Base-by-base conservation (phyloP, 345 rosid species). In the Salix caprea region DNA sequence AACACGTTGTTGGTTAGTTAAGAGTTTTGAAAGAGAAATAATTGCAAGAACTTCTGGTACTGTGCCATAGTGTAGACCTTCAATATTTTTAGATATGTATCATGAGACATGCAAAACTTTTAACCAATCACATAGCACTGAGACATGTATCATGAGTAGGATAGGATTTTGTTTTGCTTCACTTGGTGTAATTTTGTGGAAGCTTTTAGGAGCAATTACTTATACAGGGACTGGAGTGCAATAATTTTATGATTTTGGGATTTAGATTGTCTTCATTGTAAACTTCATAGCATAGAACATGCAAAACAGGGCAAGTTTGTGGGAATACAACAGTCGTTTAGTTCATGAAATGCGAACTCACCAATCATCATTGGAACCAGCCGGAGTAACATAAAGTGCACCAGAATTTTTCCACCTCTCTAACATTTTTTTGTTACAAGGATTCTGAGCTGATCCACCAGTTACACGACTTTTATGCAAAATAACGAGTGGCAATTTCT, bases 351-450 rank as follows among this genome's bases (percentile, higher is more conserved):
- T 28, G 60, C 32, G 34, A 26, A 73, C 82, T 73, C 81, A 96
- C 99, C 99, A 96, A 82, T 96, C 99, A 86, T 96, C 99, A 79
- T 96, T 94, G 46, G 98, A 93, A 77, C 99, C 99, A 68, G 81
- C 77, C 64, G 99, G 99, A 60, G 99, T 91, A 67, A 88, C 85
- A 72, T 91, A 96, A 52, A 96, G 93, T 77, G 94, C 94, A 81
- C 93, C 91, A 15, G 95, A 83, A 21, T 82, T 88, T 62, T 77
- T 85, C 98, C 99, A 93, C 34, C 50, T 77, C 80, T 90, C 91
- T 82, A 96, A 75, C 85, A 88, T 77, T 50, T 79, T 90, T 87
- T 80, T 86, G 87, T 91, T 89, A 67, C 77, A 85, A 62, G 94
- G 94, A 79, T 83, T 72, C 67, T 70, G 78, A 46, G 92, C 97